Percentiles rank a stretch among this genome's conserved stretches.
Evolutionary conservation across 75 land plant species (phyloP).

Genomic region (Cryptomeria japonica): DNA sequence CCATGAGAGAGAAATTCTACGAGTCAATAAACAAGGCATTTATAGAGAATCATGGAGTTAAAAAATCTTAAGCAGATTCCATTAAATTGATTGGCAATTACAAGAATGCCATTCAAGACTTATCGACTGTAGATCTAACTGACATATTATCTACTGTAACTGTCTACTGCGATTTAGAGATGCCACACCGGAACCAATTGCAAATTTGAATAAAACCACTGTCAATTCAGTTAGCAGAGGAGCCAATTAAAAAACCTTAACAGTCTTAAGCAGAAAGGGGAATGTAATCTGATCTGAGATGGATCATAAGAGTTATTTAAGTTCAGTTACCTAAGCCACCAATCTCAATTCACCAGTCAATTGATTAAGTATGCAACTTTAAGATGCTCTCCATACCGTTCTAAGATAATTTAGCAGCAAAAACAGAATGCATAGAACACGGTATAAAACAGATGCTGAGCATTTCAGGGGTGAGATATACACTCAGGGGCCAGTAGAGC

Average conservation of each 20-base stretch:
- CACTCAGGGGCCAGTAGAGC: too few relatives aligned
- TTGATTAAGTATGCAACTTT: too few relatives aligned
- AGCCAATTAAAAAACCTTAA: not conserved
- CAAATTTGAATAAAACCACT: not conserved
- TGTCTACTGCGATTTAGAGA: not conserved
- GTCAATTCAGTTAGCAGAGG: not conserved
- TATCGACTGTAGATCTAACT: not conserved
- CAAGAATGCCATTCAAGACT: not conserved
- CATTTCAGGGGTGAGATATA: too few relatives aligned
- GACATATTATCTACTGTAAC: not conserved
- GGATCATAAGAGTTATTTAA: too few relatives aligned
- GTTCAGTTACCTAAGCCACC: too few relatives aligned
- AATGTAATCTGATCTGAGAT: too few relatives aligned
- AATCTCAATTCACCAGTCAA: too few relatives aligned
- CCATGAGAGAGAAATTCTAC: not conserved
- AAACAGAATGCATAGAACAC: too few relatives aligned
- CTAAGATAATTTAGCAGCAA: too few relatives aligned
- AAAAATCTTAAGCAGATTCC: not conserved
- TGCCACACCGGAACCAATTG: not conserved
- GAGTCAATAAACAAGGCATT: not conserved
- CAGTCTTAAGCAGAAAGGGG: not conserved
- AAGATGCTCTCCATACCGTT: too few relatives aligned
- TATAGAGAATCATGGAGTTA: not conserved
- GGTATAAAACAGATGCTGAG: too few relatives aligned
- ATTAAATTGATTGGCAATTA: not conserved